Evolutionary conservation across 2,329 filamentous ascomycete species (phyloP), one percentile per base, ranked within the genome.

Genomic region (Geosmithia morbida): DNA sequence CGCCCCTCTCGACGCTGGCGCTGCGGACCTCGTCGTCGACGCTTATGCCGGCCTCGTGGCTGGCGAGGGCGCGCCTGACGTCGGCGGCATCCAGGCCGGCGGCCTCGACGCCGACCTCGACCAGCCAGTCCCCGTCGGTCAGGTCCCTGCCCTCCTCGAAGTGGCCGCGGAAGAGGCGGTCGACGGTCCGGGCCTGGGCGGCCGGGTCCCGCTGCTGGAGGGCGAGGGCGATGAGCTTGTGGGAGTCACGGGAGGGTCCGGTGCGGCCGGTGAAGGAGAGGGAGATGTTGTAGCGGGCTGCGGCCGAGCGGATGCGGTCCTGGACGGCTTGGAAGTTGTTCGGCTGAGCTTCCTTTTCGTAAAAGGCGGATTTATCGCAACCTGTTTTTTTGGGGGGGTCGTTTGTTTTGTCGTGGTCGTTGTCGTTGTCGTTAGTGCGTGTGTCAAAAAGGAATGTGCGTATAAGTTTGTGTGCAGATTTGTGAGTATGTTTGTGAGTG

Each of bases 201-300:
- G 49, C 51, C 48, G 54, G 48, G 42, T 60, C 61, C 53, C 49
- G 57, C 47, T 45, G 53, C 42, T 50, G 53, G 17, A 67, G 60
- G 8, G 66, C 64, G 18, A 70, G 61, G 14, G 67, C 62, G 18
- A 72, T 56, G n/a, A 75, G 64, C 51, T 68, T 66, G 58, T 75
- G 72, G 2, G 66, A 65, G 50, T 63, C 59, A 40, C 66, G 64
- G 14, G 68, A 66, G 46, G 66, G 68, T 10, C 72, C 72, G 19
- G 66, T 67, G 8, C 48, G 54, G 17, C 72, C 70, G 17, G 54
- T 53, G 59, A 68, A 63, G 54, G 55, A 57, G 49, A 74, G 66
- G 18, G 51, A 46, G 50, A 75, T 63, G 51, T 59, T 63, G 46
- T 65, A 59, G n/a, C 54, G 52, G 30, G 49, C 49, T 22, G 63